phyloP scores from a whole-genome alignment of 306 rosid genomes.

The Cucumis hystrix region DNA sequence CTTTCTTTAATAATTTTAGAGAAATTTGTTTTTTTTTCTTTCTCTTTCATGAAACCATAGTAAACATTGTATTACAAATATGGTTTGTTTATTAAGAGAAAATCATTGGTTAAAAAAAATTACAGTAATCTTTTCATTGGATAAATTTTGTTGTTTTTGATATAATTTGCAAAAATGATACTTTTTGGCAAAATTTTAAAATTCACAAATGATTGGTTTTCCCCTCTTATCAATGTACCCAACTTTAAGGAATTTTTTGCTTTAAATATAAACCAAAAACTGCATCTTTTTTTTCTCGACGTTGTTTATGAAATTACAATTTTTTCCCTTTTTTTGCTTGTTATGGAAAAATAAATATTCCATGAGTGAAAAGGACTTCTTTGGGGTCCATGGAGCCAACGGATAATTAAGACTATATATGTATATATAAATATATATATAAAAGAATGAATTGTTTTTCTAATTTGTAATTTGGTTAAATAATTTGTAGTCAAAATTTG shows the following conservation, averaged over 20 bases:
- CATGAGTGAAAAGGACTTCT: not conserved
- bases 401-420: not conserved
- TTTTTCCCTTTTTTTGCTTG: not conserved
- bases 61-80: not conserved
- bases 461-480: not conserved
- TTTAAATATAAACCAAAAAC: not conserved
- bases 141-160: too few species aligned
- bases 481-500: not conserved
- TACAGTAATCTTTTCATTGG: too few species aligned
- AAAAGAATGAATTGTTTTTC: not conserved
- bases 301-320: not conserved
- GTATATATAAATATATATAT: not conserved
- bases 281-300: not conserved
- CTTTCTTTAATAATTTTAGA: not conserved
- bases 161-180: not conserved
- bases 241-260: not conserved
- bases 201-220: not conserved
- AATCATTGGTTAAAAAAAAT: too few species aligned
- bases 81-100: too few species aligned
- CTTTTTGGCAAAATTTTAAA: not conserved
- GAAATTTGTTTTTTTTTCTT: not conserved
- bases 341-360: not conserved
- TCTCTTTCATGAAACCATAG: not conserved
- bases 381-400: not conserved
- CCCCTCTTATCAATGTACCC: not conserved